These are phyloP conservation scores for Mycena crocata DNA, from an alignment of 768 basidiomycete genomes.

Conservation along the genomic window DNA sequence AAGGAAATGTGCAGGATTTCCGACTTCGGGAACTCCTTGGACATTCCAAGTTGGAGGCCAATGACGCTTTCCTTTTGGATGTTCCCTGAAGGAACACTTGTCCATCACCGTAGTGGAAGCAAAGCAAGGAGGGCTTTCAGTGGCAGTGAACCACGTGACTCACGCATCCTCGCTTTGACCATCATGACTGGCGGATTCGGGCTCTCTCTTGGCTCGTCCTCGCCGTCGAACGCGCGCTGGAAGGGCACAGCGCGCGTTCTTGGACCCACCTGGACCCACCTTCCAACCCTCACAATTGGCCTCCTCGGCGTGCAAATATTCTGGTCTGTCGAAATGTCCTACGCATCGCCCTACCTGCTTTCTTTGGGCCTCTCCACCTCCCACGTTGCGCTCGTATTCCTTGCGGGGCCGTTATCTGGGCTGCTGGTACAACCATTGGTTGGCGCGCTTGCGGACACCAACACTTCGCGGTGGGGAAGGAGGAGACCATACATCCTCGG, in stretches of 20 bases:
- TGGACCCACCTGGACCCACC: slow-evolving; percentile 75
- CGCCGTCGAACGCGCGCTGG: slow-evolving; percentile 35
- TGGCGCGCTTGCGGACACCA: slow-evolving; percentile 80
- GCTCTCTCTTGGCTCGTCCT: not conserved
- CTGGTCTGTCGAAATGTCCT: slow-evolving; percentile 97
- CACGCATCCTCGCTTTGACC: slow-evolving; percentile 1
- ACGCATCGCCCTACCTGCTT: slow-evolving; percentile 90
- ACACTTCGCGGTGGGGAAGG: slow-evolving; percentile 84
- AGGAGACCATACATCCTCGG: slow-evolving; percentile 87
- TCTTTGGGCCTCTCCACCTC: slow-evolving; percentile 92
- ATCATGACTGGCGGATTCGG: slow-evolving; percentile 29
- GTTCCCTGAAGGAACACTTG: too few species aligned
- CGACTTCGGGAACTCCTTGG: too few species aligned
- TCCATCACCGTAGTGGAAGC: too few species aligned
- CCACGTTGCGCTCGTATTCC: slow-evolving; percentile 90
- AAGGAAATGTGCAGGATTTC: too few species aligned
- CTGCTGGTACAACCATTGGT: slow-evolving; percentile 93
- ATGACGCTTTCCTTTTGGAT: too few species aligned
- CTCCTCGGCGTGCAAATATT: slow-evolving; percentile 88
- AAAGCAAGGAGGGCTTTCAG: too few species aligned
- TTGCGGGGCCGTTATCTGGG: slow-evolving; percentile 92
- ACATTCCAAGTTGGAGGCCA: too few species aligned
- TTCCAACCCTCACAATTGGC: slow-evolving; percentile 81
- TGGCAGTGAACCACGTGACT: too few species aligned
- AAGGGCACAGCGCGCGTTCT: slow-evolving; percentile 69